Evolutionary conservation across 345 rosid species (phyloP).

Genomic region (Citrus reticulata): DNA sequence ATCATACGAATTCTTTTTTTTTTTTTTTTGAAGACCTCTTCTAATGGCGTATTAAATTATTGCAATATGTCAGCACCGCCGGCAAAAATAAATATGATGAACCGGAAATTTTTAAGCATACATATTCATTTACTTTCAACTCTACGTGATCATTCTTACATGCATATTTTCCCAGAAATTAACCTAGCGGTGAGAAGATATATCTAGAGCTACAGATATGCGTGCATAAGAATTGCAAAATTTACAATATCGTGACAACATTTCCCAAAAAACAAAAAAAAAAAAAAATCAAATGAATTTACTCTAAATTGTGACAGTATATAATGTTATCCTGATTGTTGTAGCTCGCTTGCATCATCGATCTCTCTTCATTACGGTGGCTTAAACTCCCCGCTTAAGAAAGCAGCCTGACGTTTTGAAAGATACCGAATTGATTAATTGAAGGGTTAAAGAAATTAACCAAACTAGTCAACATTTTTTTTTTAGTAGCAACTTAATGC

Average conservation of each 20-base stretch:
- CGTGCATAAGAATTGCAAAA: background rate
- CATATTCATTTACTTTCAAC: no score
- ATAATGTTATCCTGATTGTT: background rate
- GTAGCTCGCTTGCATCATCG: background rate
- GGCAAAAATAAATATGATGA: no score
- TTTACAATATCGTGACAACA: constrained; percentile 11
- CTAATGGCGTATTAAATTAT: no score
- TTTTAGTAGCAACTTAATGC: no score
- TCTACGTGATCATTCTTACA: no score
- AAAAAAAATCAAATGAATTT: constrained; percentile 4
- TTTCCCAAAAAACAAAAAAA: background rate
- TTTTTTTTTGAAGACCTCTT: no score
- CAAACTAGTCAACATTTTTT: background rate
- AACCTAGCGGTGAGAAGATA: no score
- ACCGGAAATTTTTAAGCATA: no score
- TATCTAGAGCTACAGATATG: background rate
- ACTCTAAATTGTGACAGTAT: background rate
- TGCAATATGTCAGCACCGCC: no score
- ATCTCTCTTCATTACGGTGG: background rate
- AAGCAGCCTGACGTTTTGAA: background rate
- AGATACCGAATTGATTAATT: background rate
- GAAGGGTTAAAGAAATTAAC: background rate
- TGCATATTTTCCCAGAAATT: no score
- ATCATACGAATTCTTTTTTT: background rate
- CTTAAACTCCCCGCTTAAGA: constrained; percentile 21